Base-by-base conservation (phyloP, 345 rosid genomes). In the Acer yangbiense region DNA sequence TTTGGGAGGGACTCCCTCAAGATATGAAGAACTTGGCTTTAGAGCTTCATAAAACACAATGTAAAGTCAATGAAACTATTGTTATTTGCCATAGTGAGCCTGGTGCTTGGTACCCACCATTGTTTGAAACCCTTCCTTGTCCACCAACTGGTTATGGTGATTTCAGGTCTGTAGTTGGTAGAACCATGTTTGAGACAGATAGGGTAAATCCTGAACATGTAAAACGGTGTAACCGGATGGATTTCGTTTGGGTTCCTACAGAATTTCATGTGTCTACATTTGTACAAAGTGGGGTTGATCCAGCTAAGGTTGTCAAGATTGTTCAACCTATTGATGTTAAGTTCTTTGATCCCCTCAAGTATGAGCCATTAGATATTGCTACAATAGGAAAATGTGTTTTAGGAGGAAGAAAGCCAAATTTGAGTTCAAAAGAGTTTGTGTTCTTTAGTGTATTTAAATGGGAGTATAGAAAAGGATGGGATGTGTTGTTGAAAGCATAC, bases 391-490 rank as follows among this genome's bases (percentile, higher is more conserved):
- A 81, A 64, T 77, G 82, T 78, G 89, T 93, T 68, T 82, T 94
- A 55, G 97, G 97, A 1, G 50, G 65, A 1, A 80, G 73, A 50
- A 58, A 13, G 8, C 63, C 7, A 29, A 43, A 44, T 68, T 62
- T 21, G 23, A 67, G 81, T 61, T 75, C 70, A 0, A 83, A 67
- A 73, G 90, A 85, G 78, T 91, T 91, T 82, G 92, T 83, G 70
- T 94, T 92, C 86, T 88, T 91, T 86, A 94, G 97, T 82, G 85
- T 94, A 75, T 94, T 92, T 78, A 94, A 94, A 70, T 94, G 96
- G 96, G 96, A 92, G 83, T 83, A 84, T 72, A 86, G 98, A 80
- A 92, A 94, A 89, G 97, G 97, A 57, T 92, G 98, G 98, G 98
- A 92, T 82, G 88, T 86, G 54, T 81, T 94, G 86, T 84, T 94